phyloP scores from a whole-genome alignment of 2,329 filamentous ascomycete species.

The Diaporthe ilicicola region DNA sequence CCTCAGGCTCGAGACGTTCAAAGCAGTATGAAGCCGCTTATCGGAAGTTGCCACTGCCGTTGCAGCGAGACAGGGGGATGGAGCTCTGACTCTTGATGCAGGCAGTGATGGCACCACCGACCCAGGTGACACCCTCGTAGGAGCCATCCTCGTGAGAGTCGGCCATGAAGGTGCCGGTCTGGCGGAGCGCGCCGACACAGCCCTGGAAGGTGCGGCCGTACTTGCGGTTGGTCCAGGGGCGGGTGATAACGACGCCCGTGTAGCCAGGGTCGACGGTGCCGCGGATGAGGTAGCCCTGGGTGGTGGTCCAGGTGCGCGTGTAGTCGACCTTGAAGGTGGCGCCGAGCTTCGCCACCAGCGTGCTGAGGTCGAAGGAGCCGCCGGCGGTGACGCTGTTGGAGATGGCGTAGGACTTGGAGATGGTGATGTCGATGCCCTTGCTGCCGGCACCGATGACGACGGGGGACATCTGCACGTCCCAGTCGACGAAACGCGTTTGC shows the following conservation, averaged over 20 bases:
- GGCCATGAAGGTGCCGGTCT: constrained; percentile 14
- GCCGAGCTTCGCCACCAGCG: not conserved
- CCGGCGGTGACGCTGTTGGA: not conserved
- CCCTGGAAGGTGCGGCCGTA: constrained; percentile 7
- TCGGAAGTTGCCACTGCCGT: constrained; percentile 8
- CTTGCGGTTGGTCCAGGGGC: constrained; percentile 4
- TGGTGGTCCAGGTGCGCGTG: constrained; percentile 5
- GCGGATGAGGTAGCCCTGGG: constrained; percentile 2
- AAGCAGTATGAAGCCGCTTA: not conserved
- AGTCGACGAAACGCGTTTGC: constrained; percentile 3
- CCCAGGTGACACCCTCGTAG: constrained; percentile 8
- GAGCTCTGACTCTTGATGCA: constrained; percentile 7
- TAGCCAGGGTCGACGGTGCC: not conserved
- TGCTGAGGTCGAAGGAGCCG: not conserved
- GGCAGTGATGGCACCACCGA: constrained; percentile 14
- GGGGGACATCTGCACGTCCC: constrained; percentile 27
- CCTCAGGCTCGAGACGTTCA: not conserved
- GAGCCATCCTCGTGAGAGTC: constrained; percentile 14
- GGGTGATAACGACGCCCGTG: not conserved
- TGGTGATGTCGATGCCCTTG: constrained; percentile 11
- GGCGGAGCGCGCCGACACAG: not conserved
- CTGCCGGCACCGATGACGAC: constrained; percentile 1
- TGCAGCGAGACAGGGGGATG: constrained; percentile 10
- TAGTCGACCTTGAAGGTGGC: constrained; percentile 4
- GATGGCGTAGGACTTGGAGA: not conserved